These are phyloP conservation scores for Letharia columbiana DNA, from an alignment of 495 filamentous ascomycete genomes.

Conservation along the genomic window DNA sequence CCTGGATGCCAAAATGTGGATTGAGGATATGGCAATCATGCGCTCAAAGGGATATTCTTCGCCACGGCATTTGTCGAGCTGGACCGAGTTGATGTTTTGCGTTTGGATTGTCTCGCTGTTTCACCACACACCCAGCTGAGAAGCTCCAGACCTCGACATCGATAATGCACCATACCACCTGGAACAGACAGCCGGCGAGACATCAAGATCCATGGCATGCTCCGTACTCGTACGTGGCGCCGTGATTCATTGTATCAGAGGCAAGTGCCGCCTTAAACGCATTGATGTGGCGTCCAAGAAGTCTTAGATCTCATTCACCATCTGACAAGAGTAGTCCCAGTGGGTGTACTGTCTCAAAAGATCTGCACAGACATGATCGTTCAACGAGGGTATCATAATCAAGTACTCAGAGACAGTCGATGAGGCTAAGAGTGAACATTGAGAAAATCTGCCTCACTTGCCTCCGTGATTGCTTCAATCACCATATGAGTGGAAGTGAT, in stretches of 20 bases:
- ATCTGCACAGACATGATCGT: not conserved
- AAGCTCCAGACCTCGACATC: not conserved
- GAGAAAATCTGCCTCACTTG: too few species aligned
- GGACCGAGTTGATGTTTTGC: not conserved
- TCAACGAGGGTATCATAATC: too few species aligned
- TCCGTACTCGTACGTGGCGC: not conserved
- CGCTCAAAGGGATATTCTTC: not conserved
- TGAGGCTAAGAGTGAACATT: too few species aligned
- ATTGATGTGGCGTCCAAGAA: not conserved
- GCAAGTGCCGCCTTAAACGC: not conserved
- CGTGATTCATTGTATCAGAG: not conserved
- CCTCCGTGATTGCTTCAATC: too few species aligned
- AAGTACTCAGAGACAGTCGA: too few species aligned
- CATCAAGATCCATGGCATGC: not conserved
- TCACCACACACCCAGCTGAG: not conserved
- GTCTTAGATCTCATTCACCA: not conserved
- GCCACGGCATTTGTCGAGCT: not conserved
- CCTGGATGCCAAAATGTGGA: not conserved
- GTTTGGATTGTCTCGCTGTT: not conserved
- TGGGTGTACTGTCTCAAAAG: constrained; percentile 1
- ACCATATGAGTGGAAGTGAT: too few species aligned
- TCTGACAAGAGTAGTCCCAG: not conserved
- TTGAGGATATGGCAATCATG: not conserved
- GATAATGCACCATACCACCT: not conserved
- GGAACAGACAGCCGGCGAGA: not conserved